A percentile compares a stretch with the other conserved stretches of the same genome.
phyloP scores from a whole-genome alignment of 805 yeast genomes.

The Tanozyma kutaoensis region DNA sequence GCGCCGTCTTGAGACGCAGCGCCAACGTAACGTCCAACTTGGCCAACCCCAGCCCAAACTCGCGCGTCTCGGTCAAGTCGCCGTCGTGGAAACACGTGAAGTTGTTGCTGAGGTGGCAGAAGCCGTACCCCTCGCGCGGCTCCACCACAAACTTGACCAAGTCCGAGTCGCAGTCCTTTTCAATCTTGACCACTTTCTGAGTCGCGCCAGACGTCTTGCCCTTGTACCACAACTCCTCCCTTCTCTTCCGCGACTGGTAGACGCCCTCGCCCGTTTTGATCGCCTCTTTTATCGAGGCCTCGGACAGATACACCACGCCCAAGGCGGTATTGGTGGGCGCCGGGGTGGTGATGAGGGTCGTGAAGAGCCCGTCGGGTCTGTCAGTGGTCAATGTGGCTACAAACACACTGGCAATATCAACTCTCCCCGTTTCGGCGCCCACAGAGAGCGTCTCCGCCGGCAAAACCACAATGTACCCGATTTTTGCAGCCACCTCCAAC shows the following conservation, averaged over 20 bases:
- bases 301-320: constrained; percentile 86
- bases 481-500: constrained; percentile 14
- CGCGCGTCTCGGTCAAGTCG: constrained; percentile 14
- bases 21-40: constrained; percentile 55
- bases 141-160: constrained; percentile 77
- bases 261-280: constrained; percentile 76
- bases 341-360: constrained; percentile 71
- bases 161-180: constrained; percentile 86
- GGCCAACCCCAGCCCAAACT: constrained; percentile 45
- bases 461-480: constrained; percentile 24
- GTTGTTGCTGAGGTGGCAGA: constrained; percentile 75
- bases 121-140: constrained; percentile 70
- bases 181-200: constrained; percentile 55
- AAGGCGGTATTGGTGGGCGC: constrained; percentile 40
- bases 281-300: constrained; percentile 70
- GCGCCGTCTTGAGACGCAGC: constrained; percentile 56
- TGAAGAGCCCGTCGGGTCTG: constrained; percentile 71
- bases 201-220: constrained; percentile 96
- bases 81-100: constrained; percentile 56
- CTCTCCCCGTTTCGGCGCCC: constrained; percentile 8
- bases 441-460: constrained; percentile 14
- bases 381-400: constrained; percentile 55
- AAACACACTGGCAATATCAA: constrained; percentile 27
- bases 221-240: constrained; percentile 86
- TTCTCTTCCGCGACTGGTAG: constrained; percentile 73